Evolutionary conservation across 2,329 filamentous ascomycete genomes (phyloP), one percentile per base, ranked within the genome.

Genomic region (Ophiostoma australiae): DNA sequence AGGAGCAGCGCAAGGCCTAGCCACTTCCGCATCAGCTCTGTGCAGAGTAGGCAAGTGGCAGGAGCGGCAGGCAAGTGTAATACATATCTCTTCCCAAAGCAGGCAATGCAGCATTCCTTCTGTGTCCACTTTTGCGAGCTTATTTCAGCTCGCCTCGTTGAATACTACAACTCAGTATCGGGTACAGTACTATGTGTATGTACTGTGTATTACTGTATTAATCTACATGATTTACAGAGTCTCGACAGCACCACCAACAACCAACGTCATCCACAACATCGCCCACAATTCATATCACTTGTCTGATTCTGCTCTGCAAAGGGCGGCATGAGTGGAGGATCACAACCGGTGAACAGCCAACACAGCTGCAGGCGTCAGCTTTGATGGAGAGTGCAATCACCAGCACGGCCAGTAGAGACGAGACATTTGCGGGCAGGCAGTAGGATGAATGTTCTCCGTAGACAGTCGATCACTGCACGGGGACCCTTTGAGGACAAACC

Each of bases 71-170:
- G 44, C 6, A 52, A 5, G 44, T 20, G 13, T 52, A n/a, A 13
- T 52, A 6, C 17, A 15, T 52, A 52, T 52, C 8, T 37, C 35
- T 37, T 41, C 39, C 39, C 39, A 41, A 41, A 41, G 44, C 44
- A 48, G 44, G 17, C 44, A 13, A 58, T 58, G 52, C 52, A 58
- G 10, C 23, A 6, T 48, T 31, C 52, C 55, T 2, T 23, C 2
- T 41, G 11, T n/a, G 39, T 52, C 66, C 66, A 68, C 66, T 68
- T 48, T 67, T 52, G 41, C 8, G 66, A 68, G 66, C 66, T 68
- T 68, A 68, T 68, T 68, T 68, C 66, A 68, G 66, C 66, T 68
- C 15, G 66, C 11, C 27, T 65, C 27, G 27, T 33, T 15, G 31
- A 15, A 6, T 58, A 5, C n/a, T n/a, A n/a, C n/a, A n/a, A n/a